Evolutionary conservation across 441 rosid species (phyloP), one percentile per base, ranked within the genome.

Genomic region (Adansonia gregorii): DNA sequence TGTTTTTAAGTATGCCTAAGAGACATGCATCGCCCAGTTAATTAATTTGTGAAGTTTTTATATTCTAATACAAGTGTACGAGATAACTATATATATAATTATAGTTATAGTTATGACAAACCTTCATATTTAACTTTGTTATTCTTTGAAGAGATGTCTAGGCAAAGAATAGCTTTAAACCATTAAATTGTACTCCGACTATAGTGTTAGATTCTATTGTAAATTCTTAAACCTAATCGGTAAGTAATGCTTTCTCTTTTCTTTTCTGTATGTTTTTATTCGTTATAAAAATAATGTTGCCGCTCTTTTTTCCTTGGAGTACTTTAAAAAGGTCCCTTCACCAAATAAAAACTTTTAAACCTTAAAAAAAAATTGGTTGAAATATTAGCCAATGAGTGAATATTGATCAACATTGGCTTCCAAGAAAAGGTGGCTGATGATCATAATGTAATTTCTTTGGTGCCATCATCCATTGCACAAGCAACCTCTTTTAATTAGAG

Each of bases 91-190:
- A 27, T 27, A 27, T 27, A 27, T 27, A 27, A 27, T 27, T 27
- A 27, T 27, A 27, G 35, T 27, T 27, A 27, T 27, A 27, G 35
- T 27, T 27, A 27, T 27, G 35, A 27, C 35, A 27, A 24, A 27
- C 35, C 35, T 27, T 27, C 35, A 27, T 27, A 3, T 39, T 39
- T 39, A 39, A 4, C 6, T 39, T 39, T 39, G 43, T 39, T 39
- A 39, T 39, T 3, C 43, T 39, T 74, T 27, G 35, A 27, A 27
- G 35, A 27, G 15, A 17, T 59, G 15, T 58, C 0, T 3, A 60
- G 58, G 72, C 17, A 79, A 79, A 45, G 78, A 60, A 61, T 69
- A 70, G 15, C 56, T 58, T 17, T 31, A 63, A 35, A 5, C 1
- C 20, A 52, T n/a, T 4, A 22, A 0, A 59, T 69, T 12, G 15